Conservation (phyloP, 1,139 yeast genomes). For the Lodderomyces margitis region DNA sequence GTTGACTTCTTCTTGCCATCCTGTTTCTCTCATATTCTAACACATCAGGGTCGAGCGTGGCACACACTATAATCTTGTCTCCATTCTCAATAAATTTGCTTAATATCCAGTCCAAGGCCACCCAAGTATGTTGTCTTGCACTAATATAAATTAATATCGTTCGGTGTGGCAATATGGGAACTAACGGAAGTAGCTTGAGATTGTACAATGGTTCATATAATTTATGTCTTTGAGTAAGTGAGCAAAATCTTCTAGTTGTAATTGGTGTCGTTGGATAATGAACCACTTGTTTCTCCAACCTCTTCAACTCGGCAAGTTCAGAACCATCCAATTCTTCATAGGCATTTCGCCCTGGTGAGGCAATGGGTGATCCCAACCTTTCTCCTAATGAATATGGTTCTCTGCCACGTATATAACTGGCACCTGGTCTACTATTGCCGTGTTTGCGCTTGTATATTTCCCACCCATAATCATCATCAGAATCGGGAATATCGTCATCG, state of each 20-base stretch:
- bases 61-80: conserved; percentile 62
- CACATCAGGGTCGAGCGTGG: conserved; percentile 25
- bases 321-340: conserved; percentile 7
- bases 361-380: conserved; percentile 8
- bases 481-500: conserved; percentile 14
- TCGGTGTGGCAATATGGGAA: conserved; percentile 50
- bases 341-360: conserved; percentile 9
- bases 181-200: conserved; percentile 27
- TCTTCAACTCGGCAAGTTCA: conserved; percentile 8
- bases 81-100: conserved; percentile 54
- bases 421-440: background rate
- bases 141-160: conserved; percentile 61
- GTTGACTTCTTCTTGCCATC: conserved; percentile 4
- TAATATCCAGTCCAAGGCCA: conserved; percentile 68
- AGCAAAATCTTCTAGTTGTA: conserved; percentile 51
- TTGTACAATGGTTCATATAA: conserved; percentile 39
- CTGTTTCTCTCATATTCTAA: conserved; percentile 6
- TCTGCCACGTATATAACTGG: conserved; percentile 8
- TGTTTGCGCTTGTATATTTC: conserved; percentile 10
- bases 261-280: conserved; percentile 54
- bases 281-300: conserved; percentile 8
- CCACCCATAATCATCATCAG: conserved; percentile 18
- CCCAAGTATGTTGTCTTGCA: conserved; percentile 79
- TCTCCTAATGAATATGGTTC: conserved; percentile 7
- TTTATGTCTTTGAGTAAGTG: conserved; percentile 46